Percentiles rank a stretch among this genome's conserved stretches.
Conservation (phyloP, 768 basidiomycete genomes). For the Leucogyrophana mollusca region DNA sequence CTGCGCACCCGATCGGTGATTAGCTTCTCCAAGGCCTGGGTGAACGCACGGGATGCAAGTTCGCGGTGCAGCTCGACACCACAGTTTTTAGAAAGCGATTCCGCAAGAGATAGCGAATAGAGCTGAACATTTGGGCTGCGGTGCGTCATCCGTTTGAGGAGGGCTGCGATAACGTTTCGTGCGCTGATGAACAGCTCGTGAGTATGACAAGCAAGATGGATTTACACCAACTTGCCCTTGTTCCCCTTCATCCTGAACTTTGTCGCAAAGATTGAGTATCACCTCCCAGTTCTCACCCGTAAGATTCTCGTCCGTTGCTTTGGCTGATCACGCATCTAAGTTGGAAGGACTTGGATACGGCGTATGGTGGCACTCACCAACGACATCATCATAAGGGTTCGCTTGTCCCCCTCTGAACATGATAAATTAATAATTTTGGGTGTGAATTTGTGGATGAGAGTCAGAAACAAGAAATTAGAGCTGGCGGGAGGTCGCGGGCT, state of each 20-base stretch:
- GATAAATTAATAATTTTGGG: conserved; percentile 2
- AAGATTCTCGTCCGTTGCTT: conserved; percentile 97
- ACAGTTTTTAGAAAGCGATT: conserved; percentile 92
- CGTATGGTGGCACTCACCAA: conserved; percentile 57
- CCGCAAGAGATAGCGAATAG: conserved; percentile 84
- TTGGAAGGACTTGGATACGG: conserved; percentile 5
- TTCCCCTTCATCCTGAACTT: conserved; percentile 87
- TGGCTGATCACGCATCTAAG: conserved; percentile 48
- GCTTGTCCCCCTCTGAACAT: conserved; percentile 74
- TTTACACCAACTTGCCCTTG: conserved; percentile 58
- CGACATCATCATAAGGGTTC: conserved; percentile 89
- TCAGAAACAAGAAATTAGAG: conserved; percentile 1
- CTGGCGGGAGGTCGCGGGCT: background rate
- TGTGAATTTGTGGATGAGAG: conserved; percentile 1
- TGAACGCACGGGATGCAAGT: conserved; percentile 88
- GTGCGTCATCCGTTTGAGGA: conserved; percentile 90
- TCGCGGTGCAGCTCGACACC: conserved; percentile 79
- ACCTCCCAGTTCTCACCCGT: conserved; percentile 96
- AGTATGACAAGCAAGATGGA: conserved; percentile 9
- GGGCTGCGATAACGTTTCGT: conserved; percentile 76
- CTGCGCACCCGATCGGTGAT: conserved; percentile 79
- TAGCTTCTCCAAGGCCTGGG: conserved; percentile 82
- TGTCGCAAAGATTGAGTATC: conserved; percentile 93
- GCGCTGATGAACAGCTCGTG: conserved; percentile 54
- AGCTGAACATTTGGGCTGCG: conserved; percentile 97